A percentile compares a stretch with the other conserved stretches of the same genome.
Evolutionary conservation across 2,329 filamentous ascomycete genomes (phyloP).

Genomic region (Fusarium fracticaudum): DNA sequence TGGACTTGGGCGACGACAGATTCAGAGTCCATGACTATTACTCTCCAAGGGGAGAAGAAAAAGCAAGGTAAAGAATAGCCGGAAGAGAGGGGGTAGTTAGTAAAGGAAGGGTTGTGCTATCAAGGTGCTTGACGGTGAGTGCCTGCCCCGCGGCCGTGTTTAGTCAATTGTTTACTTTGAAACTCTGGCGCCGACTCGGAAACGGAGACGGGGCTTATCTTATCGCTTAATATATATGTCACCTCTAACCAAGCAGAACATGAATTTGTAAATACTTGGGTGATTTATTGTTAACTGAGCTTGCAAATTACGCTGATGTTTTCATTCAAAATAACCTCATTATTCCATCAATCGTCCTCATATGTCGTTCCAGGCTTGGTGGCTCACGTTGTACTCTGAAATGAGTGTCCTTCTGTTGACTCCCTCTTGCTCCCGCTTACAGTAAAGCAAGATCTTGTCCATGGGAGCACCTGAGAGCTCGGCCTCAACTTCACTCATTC

Average conservation of each 20-base stretch:
- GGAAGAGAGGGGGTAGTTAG: not conserved
- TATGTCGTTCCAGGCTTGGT: constrained; percentile 19
- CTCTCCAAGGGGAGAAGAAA: not conserved
- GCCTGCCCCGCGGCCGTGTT: constrained; percentile 30
- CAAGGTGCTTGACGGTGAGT: constrained; percentile 19
- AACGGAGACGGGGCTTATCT: constrained; percentile 23
- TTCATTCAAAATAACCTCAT: not conserved
- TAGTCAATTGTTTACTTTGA: constrained; percentile 29
- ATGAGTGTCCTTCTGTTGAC: constrained; percentile 17
- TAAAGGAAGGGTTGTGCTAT: constrained; percentile 9
- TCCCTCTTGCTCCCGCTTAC: constrained; percentile 17
- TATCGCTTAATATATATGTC: not conserved
- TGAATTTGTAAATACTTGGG: not conserved
- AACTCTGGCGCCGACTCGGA: not conserved
- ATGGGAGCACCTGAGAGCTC: constrained; percentile 33
- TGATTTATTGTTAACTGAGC: not conserved
- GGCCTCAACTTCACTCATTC: constrained; percentile 33
- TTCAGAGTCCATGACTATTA: constrained; percentile 47
- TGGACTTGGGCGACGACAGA: constrained; percentile 57
- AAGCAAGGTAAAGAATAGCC: not conserved
- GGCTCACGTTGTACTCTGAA: constrained; percentile 25
- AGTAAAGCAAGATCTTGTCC: constrained; percentile 31
- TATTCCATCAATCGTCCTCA: not conserved
- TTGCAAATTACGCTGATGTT: not conserved
- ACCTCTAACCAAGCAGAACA: not conserved